phyloP scores from a whole-genome alignment of 2,329 filamentous ascomycete genomes.

The Neofusicoccum sp. region DNA sequence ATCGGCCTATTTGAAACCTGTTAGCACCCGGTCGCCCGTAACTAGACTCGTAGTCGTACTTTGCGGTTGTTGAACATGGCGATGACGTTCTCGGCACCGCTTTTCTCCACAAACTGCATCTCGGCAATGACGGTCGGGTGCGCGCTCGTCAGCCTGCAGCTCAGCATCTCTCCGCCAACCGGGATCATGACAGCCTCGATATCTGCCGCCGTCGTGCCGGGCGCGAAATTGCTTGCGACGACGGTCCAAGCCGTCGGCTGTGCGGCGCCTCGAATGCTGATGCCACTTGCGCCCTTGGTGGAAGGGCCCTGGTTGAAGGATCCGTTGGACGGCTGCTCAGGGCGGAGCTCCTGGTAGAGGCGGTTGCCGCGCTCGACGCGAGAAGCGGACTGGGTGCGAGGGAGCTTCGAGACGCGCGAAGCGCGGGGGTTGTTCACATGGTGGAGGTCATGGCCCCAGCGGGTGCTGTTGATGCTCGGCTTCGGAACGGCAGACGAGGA shows the following conservation, averaged over 20 bases:
- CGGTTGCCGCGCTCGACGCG: constrained; percentile 46
- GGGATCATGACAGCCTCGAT: constrained; percentile 81
- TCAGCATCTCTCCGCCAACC: constrained; percentile 66
- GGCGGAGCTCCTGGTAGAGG: constrained; percentile 44
- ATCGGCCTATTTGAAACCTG: constrained; percentile 61
- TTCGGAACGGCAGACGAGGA: constrained; percentile 21
- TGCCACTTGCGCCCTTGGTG: constrained; percentile 48
- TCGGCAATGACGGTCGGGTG: constrained; percentile 76
- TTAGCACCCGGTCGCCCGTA: background rate
- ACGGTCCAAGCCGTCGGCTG: constrained; percentile 56
- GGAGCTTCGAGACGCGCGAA: constrained; percentile 36
- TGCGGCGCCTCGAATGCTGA: constrained; percentile 69
- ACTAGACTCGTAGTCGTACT: background rate
- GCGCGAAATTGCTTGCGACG: constrained; percentile 79
- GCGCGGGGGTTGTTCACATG: constrained; percentile 37
- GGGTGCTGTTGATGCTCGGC: constrained; percentile 55
- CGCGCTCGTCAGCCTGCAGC: constrained; percentile 69
- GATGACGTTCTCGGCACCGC: constrained; percentile 74
- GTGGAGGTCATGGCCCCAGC: constrained; percentile 75
- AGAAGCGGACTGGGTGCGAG: constrained; percentile 42
- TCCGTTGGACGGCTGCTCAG: constrained; percentile 33
- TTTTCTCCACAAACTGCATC: constrained; percentile 71
- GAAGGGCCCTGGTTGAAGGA: constrained; percentile 28
- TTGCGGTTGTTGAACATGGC: constrained; percentile 68
- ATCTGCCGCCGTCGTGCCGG: constrained; percentile 78